These are phyloP conservation scores for Clarireedia homoeocarpa DNA, from an alignment of 2,329 filamentous ascomycete species.

Conservation along the genomic window DNA sequence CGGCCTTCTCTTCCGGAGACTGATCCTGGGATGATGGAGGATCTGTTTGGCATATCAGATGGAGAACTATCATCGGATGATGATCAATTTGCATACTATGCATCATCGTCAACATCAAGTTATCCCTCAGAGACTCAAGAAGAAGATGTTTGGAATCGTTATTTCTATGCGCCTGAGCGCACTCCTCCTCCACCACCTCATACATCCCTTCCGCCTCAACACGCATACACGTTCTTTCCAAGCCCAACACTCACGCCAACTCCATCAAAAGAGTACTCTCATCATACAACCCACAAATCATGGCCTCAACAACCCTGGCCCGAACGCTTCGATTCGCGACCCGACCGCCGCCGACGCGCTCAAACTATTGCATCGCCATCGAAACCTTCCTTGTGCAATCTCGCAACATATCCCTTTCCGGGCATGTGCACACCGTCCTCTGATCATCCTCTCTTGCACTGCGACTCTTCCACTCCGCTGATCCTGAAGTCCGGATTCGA, in stretches of 20 bases:
- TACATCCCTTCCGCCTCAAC: not conserved
- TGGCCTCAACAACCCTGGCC: conserved; percentile 3
- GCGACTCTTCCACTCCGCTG: not conserved
- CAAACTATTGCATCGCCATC: conserved; percentile 1
- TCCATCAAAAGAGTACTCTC: not conserved
- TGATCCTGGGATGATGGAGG: conserved; percentile 7
- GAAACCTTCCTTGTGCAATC: not conserved
- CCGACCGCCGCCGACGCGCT: not conserved
- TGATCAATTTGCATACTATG: not conserved
- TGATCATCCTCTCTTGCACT: not conserved
- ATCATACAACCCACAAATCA: conserved; percentile 7
- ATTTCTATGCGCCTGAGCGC: not conserved
- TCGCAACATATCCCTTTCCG: not conserved
- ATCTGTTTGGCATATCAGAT: conserved; percentile 1
- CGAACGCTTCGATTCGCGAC: conserved; percentile 6
- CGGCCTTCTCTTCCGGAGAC: conserved; percentile 4
- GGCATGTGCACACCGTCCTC: not conserved
- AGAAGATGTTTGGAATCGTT: conserved; percentile 8
- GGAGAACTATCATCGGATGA: not conserved
- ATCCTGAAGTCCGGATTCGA: conserved; percentile 5
- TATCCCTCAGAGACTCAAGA: not conserved
- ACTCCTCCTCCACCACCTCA: not conserved
- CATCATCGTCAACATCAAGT: conserved; percentile 7
- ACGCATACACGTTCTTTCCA: conserved; percentile 1
- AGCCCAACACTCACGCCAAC: not conserved